Conservation (phyloP, 805 yeast genomes). For the Suhomyces sp. region DNA sequence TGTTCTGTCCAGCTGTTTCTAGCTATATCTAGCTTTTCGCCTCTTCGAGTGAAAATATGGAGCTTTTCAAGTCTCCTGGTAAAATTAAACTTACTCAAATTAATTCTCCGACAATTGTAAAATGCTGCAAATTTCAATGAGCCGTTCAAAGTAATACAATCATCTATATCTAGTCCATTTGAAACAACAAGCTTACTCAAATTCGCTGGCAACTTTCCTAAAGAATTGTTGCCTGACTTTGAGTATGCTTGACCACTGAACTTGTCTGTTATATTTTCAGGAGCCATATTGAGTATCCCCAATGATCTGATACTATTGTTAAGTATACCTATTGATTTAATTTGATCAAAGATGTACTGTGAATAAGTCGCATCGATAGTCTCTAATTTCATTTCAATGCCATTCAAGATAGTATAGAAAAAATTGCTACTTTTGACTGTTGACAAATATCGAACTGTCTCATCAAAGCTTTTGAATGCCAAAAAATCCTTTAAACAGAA, state of each 20-base stretch:
- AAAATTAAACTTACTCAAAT: slow-evolving; percentile 11
- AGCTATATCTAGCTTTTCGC: slow-evolving; percentile 3
- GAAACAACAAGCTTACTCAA: slow-evolving; percentile 7
- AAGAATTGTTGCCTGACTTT: not conserved
- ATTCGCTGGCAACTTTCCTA: slow-evolving; percentile 3
- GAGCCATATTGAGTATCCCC: slow-evolving; percentile 6
- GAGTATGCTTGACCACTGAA: not conserved
- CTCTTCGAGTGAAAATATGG: slow-evolving; percentile 3
- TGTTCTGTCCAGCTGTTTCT: slow-evolving; percentile 6
- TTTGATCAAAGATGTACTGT: slow-evolving; percentile 1
- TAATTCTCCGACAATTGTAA: slow-evolving; percentile 5
- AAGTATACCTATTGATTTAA: slow-evolving; percentile 3
- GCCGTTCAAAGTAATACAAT: slow-evolving; percentile 4
- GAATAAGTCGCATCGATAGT: slow-evolving; percentile 4
- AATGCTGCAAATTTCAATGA: slow-evolving; percentile 6
- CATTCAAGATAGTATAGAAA: slow-evolving; percentile 1
- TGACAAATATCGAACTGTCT: slow-evolving; percentile 1
- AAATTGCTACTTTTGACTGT: not conserved
- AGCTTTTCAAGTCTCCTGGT: slow-evolving; percentile 9
- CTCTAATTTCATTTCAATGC: slow-evolving; percentile 5
- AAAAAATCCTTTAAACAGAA: slow-evolving; percentile 4
- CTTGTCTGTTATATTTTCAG: not conserved
- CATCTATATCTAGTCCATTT: slow-evolving; percentile 10
- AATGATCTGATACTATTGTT: slow-evolving; percentile 5
- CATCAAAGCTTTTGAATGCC: slow-evolving; percentile 3